A percentile compares a stretch with the other conserved stretches of the same genome.
phyloP scores from a whole-genome alignment of 2,329 filamentous ascomycete species.

The Volutella citrinella region DNA sequence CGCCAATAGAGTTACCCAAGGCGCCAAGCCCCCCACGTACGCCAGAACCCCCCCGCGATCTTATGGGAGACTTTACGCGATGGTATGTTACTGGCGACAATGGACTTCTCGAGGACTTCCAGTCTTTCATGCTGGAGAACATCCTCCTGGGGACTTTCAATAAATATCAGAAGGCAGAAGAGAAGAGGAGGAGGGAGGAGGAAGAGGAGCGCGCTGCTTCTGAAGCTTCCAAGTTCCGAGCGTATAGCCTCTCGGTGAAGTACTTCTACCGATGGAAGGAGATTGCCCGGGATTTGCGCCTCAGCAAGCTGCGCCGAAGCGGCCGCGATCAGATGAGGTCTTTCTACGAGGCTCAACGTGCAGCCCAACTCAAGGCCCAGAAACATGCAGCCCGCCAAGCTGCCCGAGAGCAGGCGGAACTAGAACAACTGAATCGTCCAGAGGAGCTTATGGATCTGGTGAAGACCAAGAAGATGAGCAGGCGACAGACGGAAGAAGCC shows the following conservation, averaged over 20 bases:
- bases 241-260: constrained; percentile 48
- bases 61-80: constrained; percentile 46
- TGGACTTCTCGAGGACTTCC: constrained; percentile 51
- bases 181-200: constrained; percentile 40
- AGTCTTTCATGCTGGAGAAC: constrained; percentile 42
- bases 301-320: constrained; percentile 48
- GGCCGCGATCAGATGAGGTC: constrained; percentile 49
- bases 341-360: constrained; percentile 40
- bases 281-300: constrained; percentile 44
- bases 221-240: constrained; percentile 46
- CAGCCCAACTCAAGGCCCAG: constrained; percentile 29
- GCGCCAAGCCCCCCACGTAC: constrained; percentile 10
- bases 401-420: constrained; percentile 23
- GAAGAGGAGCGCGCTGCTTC: constrained; percentile 46
- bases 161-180: constrained; percentile 38
- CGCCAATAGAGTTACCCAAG: constrained; percentile 6
- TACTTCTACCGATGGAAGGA: constrained; percentile 57
- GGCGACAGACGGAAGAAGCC: constrained; percentile 32
- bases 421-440: constrained; percentile 28
- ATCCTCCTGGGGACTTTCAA: constrained; percentile 42
- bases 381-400: constrained; percentile 31
- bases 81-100: constrained; percentile 55
- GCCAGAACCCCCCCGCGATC: constrained; percentile 32
- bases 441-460: constrained; percentile 34
- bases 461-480: constrained; percentile 28